Base-by-base conservation (phyloP, 2,329 filamentous ascomycete genomes). In the Colletotrichum magnum region DNA sequence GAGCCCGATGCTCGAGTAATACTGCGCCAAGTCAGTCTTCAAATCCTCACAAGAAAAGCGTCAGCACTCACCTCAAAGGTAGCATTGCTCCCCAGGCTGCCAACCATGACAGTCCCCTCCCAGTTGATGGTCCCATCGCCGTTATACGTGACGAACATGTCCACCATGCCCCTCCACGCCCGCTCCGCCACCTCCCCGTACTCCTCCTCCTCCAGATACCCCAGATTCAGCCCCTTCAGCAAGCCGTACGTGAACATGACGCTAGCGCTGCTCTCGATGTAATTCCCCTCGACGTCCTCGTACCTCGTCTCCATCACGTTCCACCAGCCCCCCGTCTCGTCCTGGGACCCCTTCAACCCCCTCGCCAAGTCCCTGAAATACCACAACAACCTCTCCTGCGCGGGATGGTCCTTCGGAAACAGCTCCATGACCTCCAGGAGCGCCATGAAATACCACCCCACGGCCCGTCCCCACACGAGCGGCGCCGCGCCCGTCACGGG, bases 201-300 rank as follows among this genome's bases (percentile, higher is more conserved):
- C 3, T 69, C 70, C 9, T 57, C 45, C 58, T 73, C 48, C 2
- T 74, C 71, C 6, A 80, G 52, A n/a, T 76, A 70, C 1, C 78
- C 78, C 2, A 72, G 70, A n/a, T 74, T 73, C 0, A 79, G 36
- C 5, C 77, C 88, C 70, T 84, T 85, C 12, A 89, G 75, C 70
- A 87, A 76, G 0, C 85, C 83, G 64, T 86, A 88, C 0, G 83
- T 81, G 72, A 89, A 90, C 84, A 90, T 87, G 3, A 87, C 87
- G 2, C 85, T 86, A 6, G 84, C 88, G 26, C 87, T 88, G 41
- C 85, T 87, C 78, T 91, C 87, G 56, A 90, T 85, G 75, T 87
- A 90, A 75, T 91, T 90, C 4, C 87, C 87, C 56, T 82, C 71
- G 51, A 76, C 72, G 1, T 82, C 84, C 0, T 83, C 81, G 62